Conservation (phyloP, 768 basidiomycete species). For the Mycena epipterygia region DNA sequence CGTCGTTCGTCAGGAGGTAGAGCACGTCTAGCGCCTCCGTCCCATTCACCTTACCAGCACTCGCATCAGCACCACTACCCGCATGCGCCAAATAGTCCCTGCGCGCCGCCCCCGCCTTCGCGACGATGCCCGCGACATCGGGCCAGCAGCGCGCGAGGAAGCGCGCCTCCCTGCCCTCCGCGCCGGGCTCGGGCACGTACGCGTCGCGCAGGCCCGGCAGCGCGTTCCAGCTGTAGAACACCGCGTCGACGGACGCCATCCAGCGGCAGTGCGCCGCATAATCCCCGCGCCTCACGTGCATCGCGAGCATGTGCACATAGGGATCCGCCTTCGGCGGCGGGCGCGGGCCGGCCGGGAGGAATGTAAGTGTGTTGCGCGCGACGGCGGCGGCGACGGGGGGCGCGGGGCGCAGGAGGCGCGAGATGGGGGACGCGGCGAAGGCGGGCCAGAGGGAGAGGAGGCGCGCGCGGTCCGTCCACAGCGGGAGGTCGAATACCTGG, state of each 20-base stretch:
- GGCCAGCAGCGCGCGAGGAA: conserved; percentile 44
- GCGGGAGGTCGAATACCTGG: conserved; percentile 52
- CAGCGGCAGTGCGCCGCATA: conserved; percentile 39
- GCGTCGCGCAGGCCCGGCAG: conserved; percentile 41
- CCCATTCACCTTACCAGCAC: too few species aligned
- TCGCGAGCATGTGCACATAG: conserved; percentile 46
- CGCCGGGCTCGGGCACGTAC: conserved; percentile 30
- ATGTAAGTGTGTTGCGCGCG: conserved; percentile 51
- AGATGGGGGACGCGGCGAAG: conserved; percentile 52
- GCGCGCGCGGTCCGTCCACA: conserved; percentile 50
- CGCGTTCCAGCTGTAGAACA: conserved; percentile 39
- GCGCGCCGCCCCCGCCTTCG: conserved; percentile 30
- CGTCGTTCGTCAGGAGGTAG: conserved; percentile 56
- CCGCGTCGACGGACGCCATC: conserved; percentile 23
- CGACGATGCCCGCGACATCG: conserved; percentile 32
- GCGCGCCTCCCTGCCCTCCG: conserved; percentile 23
- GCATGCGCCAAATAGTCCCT: conserved; percentile 11
- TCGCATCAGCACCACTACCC: too few species aligned
- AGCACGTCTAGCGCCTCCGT: conserved; percentile 43
- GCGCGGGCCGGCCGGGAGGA: conserved; percentile 47
- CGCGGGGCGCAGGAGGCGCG: conserved; percentile 48
- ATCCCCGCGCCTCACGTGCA: conserved; percentile 47
- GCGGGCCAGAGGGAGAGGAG: conserved; percentile 51
- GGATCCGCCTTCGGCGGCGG: conserved; percentile 41
- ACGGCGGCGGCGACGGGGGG: conserved; percentile 53